Base-by-base conservation (phyloP, 2,329 filamentous ascomycete species). In the Ophiostoma novo-ulmi region DNA sequence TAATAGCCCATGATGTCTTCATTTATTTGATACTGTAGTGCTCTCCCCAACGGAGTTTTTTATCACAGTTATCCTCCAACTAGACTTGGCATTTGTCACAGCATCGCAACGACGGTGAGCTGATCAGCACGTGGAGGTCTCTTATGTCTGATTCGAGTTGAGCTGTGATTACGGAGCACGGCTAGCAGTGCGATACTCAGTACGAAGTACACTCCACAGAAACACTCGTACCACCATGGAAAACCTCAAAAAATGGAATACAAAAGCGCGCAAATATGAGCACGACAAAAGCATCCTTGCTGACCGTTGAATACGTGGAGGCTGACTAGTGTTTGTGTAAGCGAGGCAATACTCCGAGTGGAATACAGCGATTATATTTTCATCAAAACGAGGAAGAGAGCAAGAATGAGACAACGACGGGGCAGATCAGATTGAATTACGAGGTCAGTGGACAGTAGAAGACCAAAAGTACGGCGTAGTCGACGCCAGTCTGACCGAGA, bases 81-180 rank as follows among this genome's bases (percentile, higher is more conserved):
- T 11, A 11, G 58, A 10, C 64, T 66, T 66, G 64, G 64, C 64
- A 66, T 66, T 66, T 66, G 64, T 66, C 64, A 66, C 64, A 66
- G 64, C 36, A 41, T 66, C 8, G 22, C 38, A 38, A 20, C 22
- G 22, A 58, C 22, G n/a, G 22, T 14, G 11, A 14, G 26, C 14
- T 26, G 52, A 58, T 58, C 52, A 58, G 52, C 52, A 58, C 52
- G 52, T 58, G 52, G 52, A 31, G 52, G 17, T 48, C n/a, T 31
- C 8, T 10, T 26, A 7, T 41, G 39, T 41, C 52, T 58, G 52
- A 26, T 5, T 7, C n/a, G 44, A 44, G 39, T 44, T 41, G 5
- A 41, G 10, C 39, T 26, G n/a, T 3, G 26, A 55, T 55, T 55
- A 55, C 52, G 4, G 22, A 58, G 5, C 44, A 20, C 11, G 39